These are phyloP conservation scores for Graphium sp. DNA, from an alignment of 2,329 filamentous ascomycete species.

Conservation along the genomic window DNA sequence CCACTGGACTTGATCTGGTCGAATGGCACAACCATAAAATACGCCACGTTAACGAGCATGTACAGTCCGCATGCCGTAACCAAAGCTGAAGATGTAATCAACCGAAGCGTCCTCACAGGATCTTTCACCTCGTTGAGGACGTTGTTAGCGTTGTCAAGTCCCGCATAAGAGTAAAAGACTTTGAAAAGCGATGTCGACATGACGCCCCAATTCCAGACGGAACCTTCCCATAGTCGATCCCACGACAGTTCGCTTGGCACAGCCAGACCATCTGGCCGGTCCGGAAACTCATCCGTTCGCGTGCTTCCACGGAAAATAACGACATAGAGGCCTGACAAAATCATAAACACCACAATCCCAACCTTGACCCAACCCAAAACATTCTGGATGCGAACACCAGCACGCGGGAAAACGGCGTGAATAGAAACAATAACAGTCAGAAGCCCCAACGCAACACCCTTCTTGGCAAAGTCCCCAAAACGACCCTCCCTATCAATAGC, in stretches of 20 bases:
- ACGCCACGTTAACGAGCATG: conserved; percentile 46
- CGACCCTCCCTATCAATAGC: conserved; percentile 29
- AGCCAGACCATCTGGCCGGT: neutral
- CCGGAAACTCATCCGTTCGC: neutral
- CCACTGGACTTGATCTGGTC: conserved; percentile 50
- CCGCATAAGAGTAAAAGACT: conserved; percentile 53
- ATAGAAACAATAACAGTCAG: conserved; percentile 39
- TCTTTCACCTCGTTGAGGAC: conserved; percentile 57
- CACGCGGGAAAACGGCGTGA: conserved; percentile 38
- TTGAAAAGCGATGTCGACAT: conserved; percentile 53
- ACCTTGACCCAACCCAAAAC: conserved; percentile 47
- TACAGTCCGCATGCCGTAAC: conserved; percentile 46
- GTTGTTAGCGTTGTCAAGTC: conserved; percentile 50
- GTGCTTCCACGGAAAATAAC: conserved; percentile 23
- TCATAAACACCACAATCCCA: conserved; percentile 41
- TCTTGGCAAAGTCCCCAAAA: conserved; percentile 31
- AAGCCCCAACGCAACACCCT: conserved; percentile 37
- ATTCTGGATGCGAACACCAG: conserved; percentile 43
- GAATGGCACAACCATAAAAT: conserved; percentile 47
- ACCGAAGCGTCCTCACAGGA: conserved; percentile 46
- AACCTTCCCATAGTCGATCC: conserved; percentile 43
- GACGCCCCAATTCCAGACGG: conserved; percentile 51
- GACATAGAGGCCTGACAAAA: conserved; percentile 40
- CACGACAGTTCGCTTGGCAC: conserved; percentile 16
- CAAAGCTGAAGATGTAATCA: conserved; percentile 42